These are phyloP conservation scores for Hyaloperonospora arabidopsidis DNA, from an alignment of 352 stramenopile genomes.

Conservation along the genomic window DNA sequence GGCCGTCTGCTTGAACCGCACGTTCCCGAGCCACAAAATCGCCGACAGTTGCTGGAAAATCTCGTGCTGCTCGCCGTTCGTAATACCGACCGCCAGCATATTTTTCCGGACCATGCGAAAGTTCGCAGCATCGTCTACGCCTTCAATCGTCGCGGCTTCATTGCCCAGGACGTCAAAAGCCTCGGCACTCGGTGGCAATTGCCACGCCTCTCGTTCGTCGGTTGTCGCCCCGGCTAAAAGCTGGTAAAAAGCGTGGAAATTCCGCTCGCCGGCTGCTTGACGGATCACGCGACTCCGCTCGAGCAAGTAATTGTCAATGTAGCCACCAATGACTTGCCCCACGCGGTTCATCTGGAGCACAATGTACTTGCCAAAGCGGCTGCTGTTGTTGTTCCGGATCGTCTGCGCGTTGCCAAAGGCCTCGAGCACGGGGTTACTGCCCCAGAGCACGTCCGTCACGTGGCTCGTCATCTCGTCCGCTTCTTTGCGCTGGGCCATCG, in stretches of 20 bases:
- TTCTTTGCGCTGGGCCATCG: constrained; percentile 63
- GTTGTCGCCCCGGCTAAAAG: constrained; percentile 64
- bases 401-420: constrained; percentile 83
- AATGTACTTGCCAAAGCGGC: constrained; percentile 84
- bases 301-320: constrained; percentile 88
- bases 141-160: constrained; percentile 58
- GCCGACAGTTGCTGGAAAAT: constrained; percentile 77
- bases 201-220: constrained; percentile 44
- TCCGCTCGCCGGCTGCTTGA: constrained; percentile 84
- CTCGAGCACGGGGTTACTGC: constrained; percentile 77
- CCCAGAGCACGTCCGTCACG: constrained; percentile 72
- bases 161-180: constrained; percentile 68
- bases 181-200: constrained; percentile 37
- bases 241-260: constrained; percentile 93
- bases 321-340: constrained; percentile 72
- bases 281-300: constrained; percentile 86
- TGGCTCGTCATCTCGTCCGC: constrained; percentile 59
- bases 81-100: constrained; percentile 65
- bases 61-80: constrained; percentile 51
- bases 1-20: constrained; percentile 65
- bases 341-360: constrained; percentile 79
- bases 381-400: constrained; percentile 84
- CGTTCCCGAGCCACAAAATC: constrained; percentile 82
- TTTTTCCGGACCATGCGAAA: constrained; percentile 53
- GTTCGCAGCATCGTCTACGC: constrained; percentile 67